phyloP scores from a whole-genome alignment of 2,329 filamentous ascomycete genomes.

The Monosporascus sp. region DNA sequence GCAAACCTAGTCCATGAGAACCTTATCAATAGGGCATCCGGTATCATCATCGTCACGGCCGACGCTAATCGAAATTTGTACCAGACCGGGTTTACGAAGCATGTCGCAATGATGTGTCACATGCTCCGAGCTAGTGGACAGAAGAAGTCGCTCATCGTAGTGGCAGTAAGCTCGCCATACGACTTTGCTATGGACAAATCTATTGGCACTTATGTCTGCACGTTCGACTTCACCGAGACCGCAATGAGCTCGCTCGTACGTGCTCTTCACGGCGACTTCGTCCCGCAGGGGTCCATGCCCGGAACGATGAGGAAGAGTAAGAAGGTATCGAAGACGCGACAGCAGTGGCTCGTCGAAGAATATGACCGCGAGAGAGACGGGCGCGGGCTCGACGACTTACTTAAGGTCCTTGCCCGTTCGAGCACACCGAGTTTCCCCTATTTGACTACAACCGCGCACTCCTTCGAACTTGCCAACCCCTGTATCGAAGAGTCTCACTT shows the following conservation, averaged over 20 bases:
- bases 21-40: constrained; percentile 79
- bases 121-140: constrained; percentile 71
- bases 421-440: constrained; percentile 63
- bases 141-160: constrained; percentile 84
- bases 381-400: constrained; percentile 66
- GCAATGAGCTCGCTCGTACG: constrained; percentile 80
- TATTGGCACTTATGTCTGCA: constrained; percentile 90
- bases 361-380: constrained; percentile 78
- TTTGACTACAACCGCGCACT: constrained; percentile 64
- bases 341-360: constrained; percentile 90
- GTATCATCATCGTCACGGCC: constrained; percentile 85
- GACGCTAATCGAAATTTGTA: constrained; percentile 93
- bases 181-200: constrained; percentile 91
- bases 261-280: constrained; percentile 72
- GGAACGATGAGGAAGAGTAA: constrained; percentile 81
- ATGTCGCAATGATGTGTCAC: constrained; percentile 91
- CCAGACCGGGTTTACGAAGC: constrained; percentile 91
- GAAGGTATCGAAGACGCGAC: constrained; percentile 80
- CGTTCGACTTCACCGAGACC: constrained; percentile 92
- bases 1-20: constrained; percentile 69
- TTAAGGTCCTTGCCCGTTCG: constrained; percentile 63
- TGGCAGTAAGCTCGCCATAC: constrained; percentile 91
- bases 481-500: constrained; percentile 79
- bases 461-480: constrained; percentile 68
- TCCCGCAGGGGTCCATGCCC: constrained; percentile 53